Conservation (phyloP, 2,329 filamentous ascomycete genomes). For the Cladorrhinum sp. region DNA sequence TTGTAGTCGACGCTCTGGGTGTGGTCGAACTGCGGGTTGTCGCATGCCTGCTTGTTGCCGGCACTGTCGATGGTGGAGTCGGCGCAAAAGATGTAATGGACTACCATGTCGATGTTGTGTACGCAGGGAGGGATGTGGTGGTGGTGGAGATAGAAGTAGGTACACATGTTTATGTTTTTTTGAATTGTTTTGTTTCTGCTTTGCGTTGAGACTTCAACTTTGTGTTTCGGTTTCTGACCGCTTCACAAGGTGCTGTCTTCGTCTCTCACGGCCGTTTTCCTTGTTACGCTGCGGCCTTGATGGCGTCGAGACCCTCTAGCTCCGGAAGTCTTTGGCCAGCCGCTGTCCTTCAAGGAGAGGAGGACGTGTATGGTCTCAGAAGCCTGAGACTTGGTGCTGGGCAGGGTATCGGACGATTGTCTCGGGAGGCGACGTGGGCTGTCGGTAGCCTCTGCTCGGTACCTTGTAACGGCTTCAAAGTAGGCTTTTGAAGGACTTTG, state of each 20-base stretch:
- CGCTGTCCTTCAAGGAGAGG: not conserved
- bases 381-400: conserved; percentile 5
- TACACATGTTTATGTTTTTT: conserved; percentile 42
- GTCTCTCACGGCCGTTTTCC: not conserved
- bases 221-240: not conserved
- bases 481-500: not conserved
- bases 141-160: conserved; percentile 49
- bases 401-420: conserved; percentile 1
- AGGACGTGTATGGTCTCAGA: not conserved
- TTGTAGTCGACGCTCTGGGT: conserved; percentile 33
- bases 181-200: not conserved
- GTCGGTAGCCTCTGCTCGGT: not conserved
- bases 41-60: conserved; percentile 27
- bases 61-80: conserved; percentile 34
- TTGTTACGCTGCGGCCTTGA: not conserved
- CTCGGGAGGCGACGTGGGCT: not conserved
- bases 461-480: not conserved
- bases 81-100: conserved; percentile 45
- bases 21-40: conserved; percentile 17
- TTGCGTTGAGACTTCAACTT: not conserved
- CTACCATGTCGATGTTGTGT: conserved; percentile 39
- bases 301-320: not conserved
- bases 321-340: conserved; percentile 4
- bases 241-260: not conserved
- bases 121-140: conserved; percentile 47